Evolutionary conservation across 2,329 filamentous ascomycete species (phyloP).

Genomic region (Fusarium austroafricanum): DNA sequence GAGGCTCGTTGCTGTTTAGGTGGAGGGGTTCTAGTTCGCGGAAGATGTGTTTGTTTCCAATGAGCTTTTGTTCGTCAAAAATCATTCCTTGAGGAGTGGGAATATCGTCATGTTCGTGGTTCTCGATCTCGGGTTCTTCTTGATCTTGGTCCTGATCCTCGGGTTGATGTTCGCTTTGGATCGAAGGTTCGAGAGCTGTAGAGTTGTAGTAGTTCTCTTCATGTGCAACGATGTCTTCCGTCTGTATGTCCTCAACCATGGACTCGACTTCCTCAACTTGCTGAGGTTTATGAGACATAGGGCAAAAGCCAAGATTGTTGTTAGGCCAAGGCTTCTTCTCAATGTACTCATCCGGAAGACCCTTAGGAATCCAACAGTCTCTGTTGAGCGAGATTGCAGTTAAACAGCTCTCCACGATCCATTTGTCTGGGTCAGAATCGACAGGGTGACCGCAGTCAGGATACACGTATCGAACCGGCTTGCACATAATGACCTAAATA

Average conservation of each 20-base stretch:
- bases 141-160: background rate
- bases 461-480: conserved; percentile 38
- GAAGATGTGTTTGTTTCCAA: background rate
- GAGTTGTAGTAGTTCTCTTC: background rate
- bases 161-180: background rate
- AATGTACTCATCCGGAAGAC: background rate
- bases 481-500: conserved; percentile 37
- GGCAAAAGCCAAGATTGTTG: conserved; percentile 5
- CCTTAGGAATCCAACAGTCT: conserved; percentile 39
- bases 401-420: conserved; percentile 31
- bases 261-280: background rate
- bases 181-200: background rate
- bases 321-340: conserved; percentile 22
- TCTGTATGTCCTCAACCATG: background rate
- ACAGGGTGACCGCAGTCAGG: conserved; percentile 41
- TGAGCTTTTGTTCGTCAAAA: background rate
- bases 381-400: conserved; percentile 9
- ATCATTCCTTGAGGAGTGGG: background rate
- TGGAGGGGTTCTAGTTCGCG: background rate
- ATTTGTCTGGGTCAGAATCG: conserved; percentile 4
- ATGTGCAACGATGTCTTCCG: background rate
- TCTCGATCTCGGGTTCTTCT: background rate
- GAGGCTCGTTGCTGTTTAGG: background rate
- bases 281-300: background rate
- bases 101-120: background rate